phyloP scores from a whole-genome alignment of 169 alveolate genomes.

The Fabrea salina region DNA sequence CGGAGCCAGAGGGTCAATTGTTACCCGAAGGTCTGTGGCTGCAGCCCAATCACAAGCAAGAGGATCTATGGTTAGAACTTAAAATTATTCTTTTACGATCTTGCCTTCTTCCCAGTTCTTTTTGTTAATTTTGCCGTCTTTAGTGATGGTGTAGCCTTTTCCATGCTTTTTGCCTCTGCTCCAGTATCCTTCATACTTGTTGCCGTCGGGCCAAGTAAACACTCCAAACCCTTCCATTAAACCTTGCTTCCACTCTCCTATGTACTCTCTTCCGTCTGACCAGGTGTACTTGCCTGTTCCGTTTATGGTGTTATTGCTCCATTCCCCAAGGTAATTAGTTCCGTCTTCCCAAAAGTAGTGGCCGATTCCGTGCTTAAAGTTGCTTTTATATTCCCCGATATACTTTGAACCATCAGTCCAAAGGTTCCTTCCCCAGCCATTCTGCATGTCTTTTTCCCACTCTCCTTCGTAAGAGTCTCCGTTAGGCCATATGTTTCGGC shows the following conservation, averaged over 20 bases:
- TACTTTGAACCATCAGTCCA: slow-evolving; percentile 56
- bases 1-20: slow-evolving; percentile 25
- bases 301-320: slow-evolving; percentile 40
- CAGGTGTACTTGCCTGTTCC: slow-evolving; percentile 68
- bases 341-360: slow-evolving; percentile 50
- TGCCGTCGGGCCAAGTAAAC: slow-evolving; percentile 40
- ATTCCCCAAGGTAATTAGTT: slow-evolving; percentile 6
- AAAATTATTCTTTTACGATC: background rate
- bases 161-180: slow-evolving; percentile 37
- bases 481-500: background rate
- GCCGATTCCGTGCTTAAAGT: slow-evolving; percentile 60
- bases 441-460: slow-evolving; percentile 10
- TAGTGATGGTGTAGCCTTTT: background rate
- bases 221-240: slow-evolving; percentile 57
- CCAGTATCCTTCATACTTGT: slow-evolving; percentile 53
- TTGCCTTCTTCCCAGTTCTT: background rate
- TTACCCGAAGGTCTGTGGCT: slow-evolving; percentile 34
- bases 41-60: slow-evolving; percentile 32
- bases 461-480: slow-evolving; percentile 22
- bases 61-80: no score
- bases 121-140: background rate
- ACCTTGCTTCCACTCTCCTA: slow-evolving; percentile 49
- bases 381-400: slow-evolving; percentile 55
- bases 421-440: slow-evolving; percentile 18
- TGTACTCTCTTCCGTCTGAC: slow-evolving; percentile 57